Conservation (phyloP, 129 eudicot species). For the Lactuca sativa region DNA sequence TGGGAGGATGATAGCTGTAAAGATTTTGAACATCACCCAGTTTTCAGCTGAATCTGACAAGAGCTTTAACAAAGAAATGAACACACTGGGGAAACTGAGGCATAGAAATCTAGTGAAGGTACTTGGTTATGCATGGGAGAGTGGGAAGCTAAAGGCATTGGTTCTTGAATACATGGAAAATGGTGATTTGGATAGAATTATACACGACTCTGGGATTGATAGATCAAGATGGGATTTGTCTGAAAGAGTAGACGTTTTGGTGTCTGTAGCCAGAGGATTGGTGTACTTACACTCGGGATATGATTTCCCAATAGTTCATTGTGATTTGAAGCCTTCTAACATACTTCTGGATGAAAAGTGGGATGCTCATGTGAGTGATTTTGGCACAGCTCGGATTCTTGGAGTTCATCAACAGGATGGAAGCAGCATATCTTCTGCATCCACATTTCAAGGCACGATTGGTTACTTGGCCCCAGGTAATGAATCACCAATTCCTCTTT, state of each 20-base stretch:
- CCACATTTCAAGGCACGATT: constrained; percentile 90
- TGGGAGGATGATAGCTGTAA: constrained; percentile 65
- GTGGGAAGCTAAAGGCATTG: constrained; percentile 63
- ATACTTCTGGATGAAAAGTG: constrained; percentile 64
- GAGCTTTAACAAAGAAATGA: constrained; percentile 69
- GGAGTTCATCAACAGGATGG: constrained; percentile 55
- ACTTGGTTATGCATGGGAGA: constrained; percentile 92
- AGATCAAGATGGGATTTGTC: constrained; percentile 50
- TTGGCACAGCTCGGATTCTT: constrained; percentile 85
- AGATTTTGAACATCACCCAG: constrained; percentile 56
- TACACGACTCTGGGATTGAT: constrained; percentile 49
- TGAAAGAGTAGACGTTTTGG: constrained; percentile 53
- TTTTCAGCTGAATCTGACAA: constrained; percentile 64
- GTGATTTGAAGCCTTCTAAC: constrained; percentile 95
- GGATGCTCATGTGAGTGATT: constrained; percentile 92
- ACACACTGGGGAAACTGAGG: constrained; percentile 51
- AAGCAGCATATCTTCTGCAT: constrained; percentile 43
- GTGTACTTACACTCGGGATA: constrained; percentile 79
- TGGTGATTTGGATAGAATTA: constrained; percentile 68
- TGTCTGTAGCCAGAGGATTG: constrained; percentile 69
- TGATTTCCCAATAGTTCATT: constrained; percentile 85
- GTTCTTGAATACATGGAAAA: constrained; percentile 93
- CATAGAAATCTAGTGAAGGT: constrained; percentile 88
- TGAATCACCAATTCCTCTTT: too few relatives aligned
- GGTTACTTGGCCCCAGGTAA: constrained; percentile 99